Evolutionary conservation across 1,284 basidiomycete genomes (phyloP).

Genomic region (Malassezia brasiliensis): DNA sequence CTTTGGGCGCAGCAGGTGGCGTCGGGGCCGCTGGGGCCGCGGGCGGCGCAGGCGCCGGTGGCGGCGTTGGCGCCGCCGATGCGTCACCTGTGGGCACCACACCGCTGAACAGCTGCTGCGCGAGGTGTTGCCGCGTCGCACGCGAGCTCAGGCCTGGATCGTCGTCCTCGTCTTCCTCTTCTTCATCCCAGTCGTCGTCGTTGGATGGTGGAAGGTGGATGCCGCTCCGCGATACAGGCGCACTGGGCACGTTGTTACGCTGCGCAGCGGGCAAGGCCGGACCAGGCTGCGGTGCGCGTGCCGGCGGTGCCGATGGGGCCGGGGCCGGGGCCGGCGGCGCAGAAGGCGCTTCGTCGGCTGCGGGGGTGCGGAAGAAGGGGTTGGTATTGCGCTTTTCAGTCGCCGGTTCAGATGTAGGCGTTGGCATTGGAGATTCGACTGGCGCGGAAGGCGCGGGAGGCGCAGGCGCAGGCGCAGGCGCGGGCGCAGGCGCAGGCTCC

Average conservation of each 20-base stretch:
- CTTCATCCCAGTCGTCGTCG: conserved; percentile 44
- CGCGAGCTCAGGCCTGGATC: conserved; percentile 39
- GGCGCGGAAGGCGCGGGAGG: conserved; percentile 27
- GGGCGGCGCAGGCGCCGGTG: conserved; percentile 47
- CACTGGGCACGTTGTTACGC: background rate
- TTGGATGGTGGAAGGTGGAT: conserved; percentile 33
- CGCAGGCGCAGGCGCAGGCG: conserved; percentile 18
- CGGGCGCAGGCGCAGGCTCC: background rate
- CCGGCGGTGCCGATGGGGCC: conserved; percentile 17
- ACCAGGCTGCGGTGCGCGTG: conserved; percentile 21
- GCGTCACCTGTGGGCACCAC: conserved; percentile 33
- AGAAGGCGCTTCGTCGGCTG: background rate
- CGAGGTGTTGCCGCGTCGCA: conserved; percentile 42
- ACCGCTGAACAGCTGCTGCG: conserved; percentile 43
- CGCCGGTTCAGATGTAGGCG: background rate
- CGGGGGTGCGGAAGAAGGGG: conserved; percentile 5
- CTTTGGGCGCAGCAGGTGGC: conserved; percentile 46
- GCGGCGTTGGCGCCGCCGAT: conserved; percentile 20
- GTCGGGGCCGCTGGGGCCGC: conserved; percentile 16
- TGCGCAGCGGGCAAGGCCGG: conserved; percentile 1
- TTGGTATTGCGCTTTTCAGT: background rate
- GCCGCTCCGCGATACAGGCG: background rate
- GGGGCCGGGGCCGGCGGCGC: conserved; percentile 19
- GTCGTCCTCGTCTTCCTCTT: conserved; percentile 43
- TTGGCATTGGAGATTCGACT: background rate